phyloP scores from a whole-genome alignment of 257 asterid species.

The Ilex asprella region DNA sequence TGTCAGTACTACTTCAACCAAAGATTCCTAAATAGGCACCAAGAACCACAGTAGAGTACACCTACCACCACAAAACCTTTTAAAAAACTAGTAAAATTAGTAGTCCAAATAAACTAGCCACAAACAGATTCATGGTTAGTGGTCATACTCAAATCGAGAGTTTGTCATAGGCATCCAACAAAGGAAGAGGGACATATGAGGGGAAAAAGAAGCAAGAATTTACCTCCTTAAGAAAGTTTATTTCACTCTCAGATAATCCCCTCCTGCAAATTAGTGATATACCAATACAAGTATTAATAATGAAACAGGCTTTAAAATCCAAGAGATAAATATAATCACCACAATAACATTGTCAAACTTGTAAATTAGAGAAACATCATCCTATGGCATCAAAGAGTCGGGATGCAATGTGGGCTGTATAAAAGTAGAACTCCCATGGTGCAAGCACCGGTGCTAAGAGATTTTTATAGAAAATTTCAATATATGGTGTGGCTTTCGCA shows the following conservation, averaged over 20 bases:
- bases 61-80: background rate
- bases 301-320: slow-evolving; percentile 3
- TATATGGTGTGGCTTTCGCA: too few relatives aligned
- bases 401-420: too few relatives aligned
- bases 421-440: too few relatives aligned
- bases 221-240: slow-evolving; percentile 83
- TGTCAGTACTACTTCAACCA: slow-evolving; percentile 9
- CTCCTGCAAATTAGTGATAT: slow-evolving; percentile 53
- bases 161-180: slow-evolving; percentile 6
- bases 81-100: slow-evolving; percentile 8
- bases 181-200: slow-evolving; percentile 5
- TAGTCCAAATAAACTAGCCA: background rate
- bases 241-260: slow-evolving; percentile 86
- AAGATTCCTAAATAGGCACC: background rate
- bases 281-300: slow-evolving; percentile 22
- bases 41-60: background rate
- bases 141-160: background rate
- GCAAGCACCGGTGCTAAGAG: too few relatives aligned
- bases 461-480: too few relatives aligned
- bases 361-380: too few relatives aligned
- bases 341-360: too few relatives aligned
- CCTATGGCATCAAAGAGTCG: too few relatives aligned
- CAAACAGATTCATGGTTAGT: too few relatives aligned
- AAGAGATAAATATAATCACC: too few relatives aligned
- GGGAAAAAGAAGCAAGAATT: slow-evolving; percentile 6